Base-by-base conservation (phyloP, 371 early-diverging fungal species). In the Circinella minor region DNA sequence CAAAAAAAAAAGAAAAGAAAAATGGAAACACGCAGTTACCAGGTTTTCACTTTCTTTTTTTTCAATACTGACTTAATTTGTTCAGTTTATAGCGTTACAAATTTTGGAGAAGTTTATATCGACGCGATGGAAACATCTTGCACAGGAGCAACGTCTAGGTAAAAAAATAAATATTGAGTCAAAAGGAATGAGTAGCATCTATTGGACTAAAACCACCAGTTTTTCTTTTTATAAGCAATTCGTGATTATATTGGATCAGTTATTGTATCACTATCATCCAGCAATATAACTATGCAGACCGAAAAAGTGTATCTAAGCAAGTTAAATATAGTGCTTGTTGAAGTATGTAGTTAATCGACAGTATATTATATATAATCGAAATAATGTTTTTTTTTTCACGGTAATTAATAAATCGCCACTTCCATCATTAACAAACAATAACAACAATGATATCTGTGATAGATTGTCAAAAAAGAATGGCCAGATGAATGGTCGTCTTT, bases 391-490 rank as follows among this genome's bases (percentile, higher is more conserved):
- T 27, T 27, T 27, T 27, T 27, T 27, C 27, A 27, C 27, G 27
- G 27, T 27, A 27, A 27, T 2, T 27, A 27, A 27, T 27, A 27
- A 27, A 2, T 27, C 27, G 27, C 2, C 27, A 27, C 27, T 2
- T 27, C 27, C 27, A 27, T 27, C 27, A 27, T 27, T 27, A 27
- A 47, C 47, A 47, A 9, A 3, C 47, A 11, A 47, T 47, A 15
- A 47, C 15, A 47, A 15, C 47, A 9, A 15, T 11, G 47, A 3
- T 47, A 47, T 15, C 15, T 47, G 15, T 47, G 47, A 51, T 80
- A 95, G 92, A 95, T 99, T 48, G 82, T 98, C 69, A 99, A 99
- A 83, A 96, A 98, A 74, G 99, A 99, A 72, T 99, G 99, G 99
- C 99, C 99, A 4, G 90, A 94, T 66, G 92, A 95, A 73, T 99